Evolutionary conservation across 352 stramenopile species (phyloP), one percentile per base, ranked within the genome.

Genomic region (Phytopythium chamaehyphon): DNA sequence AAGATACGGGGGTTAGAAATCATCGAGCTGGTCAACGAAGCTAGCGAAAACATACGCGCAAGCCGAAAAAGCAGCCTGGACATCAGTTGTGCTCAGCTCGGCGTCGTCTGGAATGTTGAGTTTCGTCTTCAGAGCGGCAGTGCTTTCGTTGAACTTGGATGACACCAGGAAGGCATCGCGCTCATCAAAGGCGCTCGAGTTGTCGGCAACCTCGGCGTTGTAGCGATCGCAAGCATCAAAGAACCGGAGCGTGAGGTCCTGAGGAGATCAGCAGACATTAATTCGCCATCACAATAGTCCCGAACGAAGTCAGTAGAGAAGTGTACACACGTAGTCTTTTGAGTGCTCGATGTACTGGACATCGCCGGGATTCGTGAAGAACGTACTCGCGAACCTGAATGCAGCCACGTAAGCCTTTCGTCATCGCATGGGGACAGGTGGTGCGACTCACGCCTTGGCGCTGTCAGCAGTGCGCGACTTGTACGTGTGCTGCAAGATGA

Each of bases 201-300:
- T 89, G 35, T 71, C 48, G 39, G 78, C 83, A 15, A 92, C 75
- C n/a, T 80, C 46, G 0, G 26, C 48, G 40, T 73, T 53, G 54
- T 92, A 92, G 21, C 61, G 71, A 16, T 68, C 61, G 44, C 81
- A 92, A 23, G 67, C 59, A 49, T 90, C 78, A 56, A 76, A 90
- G 66, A 89, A 92, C 14, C 81, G 78, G 36, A 88, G 45, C 7
- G 84, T 43, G 6, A 47, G 62, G 40, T 89, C 76, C 74, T 86
- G 38, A 5, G 31, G 28, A 26, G n/a, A n/a, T n/a, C n/a, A n/a
- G n/a, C n/a, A n/a, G n/a, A n/a, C n/a, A n/a, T n/a, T n/a, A n/a
- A n/a, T n/a, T n/a, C n/a, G n/a, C n/a, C n/a, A 9, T 33, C 28
- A 23, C 40, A 46, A 47, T 14, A 0, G 8, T 10, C 22, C 14